phyloP scores from a whole-genome alignment of 805 yeast species.

The Cyberlindnera xylosilytica region DNA sequence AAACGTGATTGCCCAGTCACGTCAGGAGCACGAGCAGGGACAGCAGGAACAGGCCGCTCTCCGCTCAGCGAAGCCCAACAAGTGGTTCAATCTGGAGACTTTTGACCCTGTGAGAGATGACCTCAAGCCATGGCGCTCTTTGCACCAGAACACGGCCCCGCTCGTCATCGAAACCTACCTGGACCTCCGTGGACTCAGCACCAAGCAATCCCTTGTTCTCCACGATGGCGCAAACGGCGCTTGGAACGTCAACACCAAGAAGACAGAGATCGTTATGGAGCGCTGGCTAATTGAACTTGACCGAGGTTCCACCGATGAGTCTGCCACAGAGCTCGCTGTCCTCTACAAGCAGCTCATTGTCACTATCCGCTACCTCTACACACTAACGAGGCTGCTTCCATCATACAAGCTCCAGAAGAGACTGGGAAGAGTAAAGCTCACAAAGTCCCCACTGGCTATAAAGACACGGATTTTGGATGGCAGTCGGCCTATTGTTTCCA shows the following conservation, averaged over 20 bases:
- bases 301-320: constrained; percentile 32
- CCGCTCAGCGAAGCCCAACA: constrained; percentile 36
- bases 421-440: constrained; percentile 36
- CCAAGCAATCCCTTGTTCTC: constrained; percentile 57
- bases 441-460: constrained; percentile 41
- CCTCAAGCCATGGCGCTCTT: constrained; percentile 56
- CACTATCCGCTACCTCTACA: constrained; percentile 69
- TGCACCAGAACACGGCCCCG: constrained; percentile 55
- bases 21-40: constrained; percentile 22
- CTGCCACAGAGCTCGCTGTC: constrained; percentile 52
- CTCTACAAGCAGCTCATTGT: constrained; percentile 74
- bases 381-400: constrained; percentile 68
- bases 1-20: constrained; percentile 50
- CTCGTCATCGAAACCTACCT: constrained; percentile 81
- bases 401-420: constrained; percentile 54
- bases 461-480: constrained; percentile 73
- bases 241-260: constrained; percentile 61
- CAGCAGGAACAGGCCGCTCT: not conserved
- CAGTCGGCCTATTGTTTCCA: constrained; percentile 69
- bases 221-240: constrained; percentile 50
- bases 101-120: constrained; percentile 47
- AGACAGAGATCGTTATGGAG: constrained; percentile 86
- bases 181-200: constrained; percentile 56
- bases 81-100: constrained; percentile 63
- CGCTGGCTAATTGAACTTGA: constrained; percentile 90